These are phyloP conservation scores for Ogataea corticis DNA, from an alignment of 805 yeast species.

Conservation along the genomic window DNA sequence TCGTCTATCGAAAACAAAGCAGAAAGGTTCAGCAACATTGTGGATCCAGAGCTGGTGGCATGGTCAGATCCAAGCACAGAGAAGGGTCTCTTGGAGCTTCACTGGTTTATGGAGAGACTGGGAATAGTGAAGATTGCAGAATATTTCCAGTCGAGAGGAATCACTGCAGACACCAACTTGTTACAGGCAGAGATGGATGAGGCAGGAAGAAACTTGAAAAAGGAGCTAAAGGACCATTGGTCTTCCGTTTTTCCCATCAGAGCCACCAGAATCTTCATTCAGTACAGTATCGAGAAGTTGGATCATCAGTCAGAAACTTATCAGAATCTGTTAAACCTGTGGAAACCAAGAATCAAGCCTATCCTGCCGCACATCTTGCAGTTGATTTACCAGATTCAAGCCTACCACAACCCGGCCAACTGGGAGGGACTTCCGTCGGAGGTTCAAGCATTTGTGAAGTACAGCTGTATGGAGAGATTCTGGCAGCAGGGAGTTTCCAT, in stretches of 20 bases:
- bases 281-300: conserved; percentile 90
- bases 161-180: conserved; percentile 73
- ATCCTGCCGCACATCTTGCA: conserved; percentile 89
- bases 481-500: conserved; percentile 99
- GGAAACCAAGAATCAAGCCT: conserved; percentile 94
- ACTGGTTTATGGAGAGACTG: conserved; percentile 97
- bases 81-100: conserved; percentile 84
- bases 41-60: conserved; percentile 87
- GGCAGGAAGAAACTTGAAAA: conserved; percentile 73
- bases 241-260: conserved; percentile 91
- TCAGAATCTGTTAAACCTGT: conserved; percentile 64
- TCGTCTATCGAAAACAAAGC: conserved; percentile 67
- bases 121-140: conserved; percentile 94
- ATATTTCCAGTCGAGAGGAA: conserved; percentile 81
- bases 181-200: conserved; percentile 86
- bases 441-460: conserved; percentile 88
- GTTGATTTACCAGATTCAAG: conserved; percentile 84
- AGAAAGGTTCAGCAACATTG: conserved; percentile 80
- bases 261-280: conserved; percentile 91
- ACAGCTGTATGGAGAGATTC: conserved; percentile 88
- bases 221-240: conserved; percentile 87
- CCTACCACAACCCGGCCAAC: conserved; percentile 90
- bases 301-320: conserved; percentile 78
- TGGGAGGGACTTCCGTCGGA: conserved; percentile 87
- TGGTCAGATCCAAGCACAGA: conserved; percentile 94